Evolutionary conservation across 1,139 yeast genomes (phyloP).

Genomic region (Candida dubliniensis): DNA sequence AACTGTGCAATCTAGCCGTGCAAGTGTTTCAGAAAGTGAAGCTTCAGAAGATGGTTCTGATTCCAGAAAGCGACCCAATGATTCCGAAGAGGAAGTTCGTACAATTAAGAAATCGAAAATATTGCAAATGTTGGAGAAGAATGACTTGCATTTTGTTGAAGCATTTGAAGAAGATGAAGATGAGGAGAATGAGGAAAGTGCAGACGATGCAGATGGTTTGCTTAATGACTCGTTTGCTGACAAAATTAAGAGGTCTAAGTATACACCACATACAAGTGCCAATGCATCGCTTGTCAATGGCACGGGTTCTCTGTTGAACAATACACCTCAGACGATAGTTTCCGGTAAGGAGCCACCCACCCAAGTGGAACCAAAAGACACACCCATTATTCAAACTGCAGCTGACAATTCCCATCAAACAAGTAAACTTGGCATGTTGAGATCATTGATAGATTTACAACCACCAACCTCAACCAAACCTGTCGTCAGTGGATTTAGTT

Average conservation of each 20-base stretch:
- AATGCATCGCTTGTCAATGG: constrained; percentile 3
- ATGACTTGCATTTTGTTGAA: constrained; percentile 11
- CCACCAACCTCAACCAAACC: neutral
- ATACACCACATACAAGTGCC: constrained; percentile 12
- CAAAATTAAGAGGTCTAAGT: constrained; percentile 11
- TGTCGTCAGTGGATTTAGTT: neutral
- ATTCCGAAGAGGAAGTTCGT: neutral
- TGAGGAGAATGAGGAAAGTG: neutral
- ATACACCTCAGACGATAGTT: neutral
- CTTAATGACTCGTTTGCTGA: constrained; percentile 11
- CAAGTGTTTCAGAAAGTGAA: neutral
- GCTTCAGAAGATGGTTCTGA: neutral
- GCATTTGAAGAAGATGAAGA: constrained; percentile 6
- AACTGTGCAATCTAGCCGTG: neutral
- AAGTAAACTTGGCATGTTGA: no score
- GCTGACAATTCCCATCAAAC: no score
- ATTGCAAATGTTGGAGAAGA: constrained; percentile 8
- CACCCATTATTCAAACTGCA: neutral
- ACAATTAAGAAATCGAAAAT: constrained; percentile 14
- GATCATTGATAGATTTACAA: neutral
- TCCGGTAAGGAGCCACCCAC: neutral
- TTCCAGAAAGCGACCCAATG: neutral
- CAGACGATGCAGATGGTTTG: neutral
- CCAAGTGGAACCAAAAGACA: neutral
- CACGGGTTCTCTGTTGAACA: neutral